Evolutionary conservation across 306 rosid genomes (phyloP), one percentile per base, ranked within the genome.

Genomic region (Prinsepia uniflora): DNA sequence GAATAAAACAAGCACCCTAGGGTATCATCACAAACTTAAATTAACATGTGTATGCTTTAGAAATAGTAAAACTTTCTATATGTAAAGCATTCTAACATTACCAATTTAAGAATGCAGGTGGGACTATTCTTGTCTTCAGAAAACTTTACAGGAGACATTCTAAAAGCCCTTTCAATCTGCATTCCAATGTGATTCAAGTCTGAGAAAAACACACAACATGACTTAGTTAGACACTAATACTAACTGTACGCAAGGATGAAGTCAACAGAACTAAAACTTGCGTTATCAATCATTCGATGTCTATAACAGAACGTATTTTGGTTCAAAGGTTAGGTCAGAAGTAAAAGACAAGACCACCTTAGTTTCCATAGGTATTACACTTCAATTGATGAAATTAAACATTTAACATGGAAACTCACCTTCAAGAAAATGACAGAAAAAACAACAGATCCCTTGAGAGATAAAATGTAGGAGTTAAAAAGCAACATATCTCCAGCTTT

Each of bases 81-180:
- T 52, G 30, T 41, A 30, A 30, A 61, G 53, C 71, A 67, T 72
- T 63, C 42, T 6, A 70, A 63, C 54, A 73, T 61, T 93, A 90
- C 98, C 98, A 88, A 79, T 81, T 93, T 86, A 71, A 94, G 90
- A 77, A 87, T 80, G 89, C 96, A 77, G 74, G 69, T 86, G 3
- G 98, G 98, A 75, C 77, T 82, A 64, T 59, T 76, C 84, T 80
- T 88, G 86, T 83, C 77, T 7, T 49, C 79, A 49, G 86, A 76
- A 56, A 78, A 79, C 50, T 69, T 88, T 73, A 91, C 89, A 45
- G 92, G 81, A 72, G 85, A 88, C 97, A 88, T 80, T 79, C 80
- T 82, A 67, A 86, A 85, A 74, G 89, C 84, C 77, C 84, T 82
- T 89, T 76, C 89, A 87, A 86, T 80, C 86, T 81, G 93, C 73